Evolutionary conservation across 495 filamentous ascomycete species (phyloP).

Genomic region (Penicillium odoratum): DNA sequence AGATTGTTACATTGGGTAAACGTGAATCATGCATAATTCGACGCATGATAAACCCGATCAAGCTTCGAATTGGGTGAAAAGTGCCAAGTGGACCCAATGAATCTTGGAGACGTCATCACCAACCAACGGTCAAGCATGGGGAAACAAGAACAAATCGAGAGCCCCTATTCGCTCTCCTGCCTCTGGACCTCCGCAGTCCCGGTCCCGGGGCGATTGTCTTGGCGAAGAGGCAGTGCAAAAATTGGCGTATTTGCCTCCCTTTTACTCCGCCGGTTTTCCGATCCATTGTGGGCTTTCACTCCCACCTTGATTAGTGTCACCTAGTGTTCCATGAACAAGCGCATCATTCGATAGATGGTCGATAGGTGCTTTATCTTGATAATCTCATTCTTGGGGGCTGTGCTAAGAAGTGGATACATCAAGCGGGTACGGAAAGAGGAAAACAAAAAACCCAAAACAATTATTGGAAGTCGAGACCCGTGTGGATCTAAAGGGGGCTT

Average conservation of each 20-base stretch:
- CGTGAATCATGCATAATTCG: background rate
- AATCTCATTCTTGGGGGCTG: constrained; percentile 15
- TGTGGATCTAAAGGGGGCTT: constrained; percentile 18
- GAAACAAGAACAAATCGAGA: background rate
- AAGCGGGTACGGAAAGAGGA: constrained; percentile 6
- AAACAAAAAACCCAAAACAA: constrained; percentile 1
- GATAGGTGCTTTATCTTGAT: too few species aligned
- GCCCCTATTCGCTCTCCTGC: constrained; percentile 10
- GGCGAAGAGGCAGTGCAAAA: constrained; percentile 26
- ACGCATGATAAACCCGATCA: background rate
- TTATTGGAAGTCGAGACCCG: constrained; percentile 11
- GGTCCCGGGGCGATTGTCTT: constrained; percentile 10
- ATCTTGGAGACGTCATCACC: constrained; percentile 10
- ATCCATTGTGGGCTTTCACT: background rate
- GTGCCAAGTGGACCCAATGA: background rate
- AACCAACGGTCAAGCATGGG: constrained; percentile 4
- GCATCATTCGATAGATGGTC: too few species aligned
- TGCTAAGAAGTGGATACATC: constrained; percentile 15
- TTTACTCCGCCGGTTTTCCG: background rate
- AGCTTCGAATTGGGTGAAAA: background rate
- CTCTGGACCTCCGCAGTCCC: constrained; percentile 3
- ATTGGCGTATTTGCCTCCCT: background rate
- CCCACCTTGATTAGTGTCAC: background rate
- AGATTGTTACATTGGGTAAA: too few species aligned
- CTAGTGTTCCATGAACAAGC: too few species aligned